phyloP scores from a whole-genome alignment of 306 rosid genomes.

The Dryas drummondii region DNA sequence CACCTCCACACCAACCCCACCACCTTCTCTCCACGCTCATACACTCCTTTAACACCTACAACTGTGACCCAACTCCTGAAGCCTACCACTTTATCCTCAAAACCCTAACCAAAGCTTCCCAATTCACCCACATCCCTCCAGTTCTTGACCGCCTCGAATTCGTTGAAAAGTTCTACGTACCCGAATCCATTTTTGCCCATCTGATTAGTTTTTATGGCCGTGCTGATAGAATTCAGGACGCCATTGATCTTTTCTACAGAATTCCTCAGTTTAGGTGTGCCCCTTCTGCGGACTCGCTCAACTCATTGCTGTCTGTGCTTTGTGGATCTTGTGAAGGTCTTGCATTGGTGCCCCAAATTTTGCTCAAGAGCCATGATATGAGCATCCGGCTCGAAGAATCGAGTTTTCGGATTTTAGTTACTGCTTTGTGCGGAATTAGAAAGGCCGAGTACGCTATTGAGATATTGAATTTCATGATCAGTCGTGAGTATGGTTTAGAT shows the following conservation, averaged over 20 bases:
- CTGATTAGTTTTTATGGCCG: constrained; percentile 45
- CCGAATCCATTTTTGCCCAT: constrained; percentile 47
- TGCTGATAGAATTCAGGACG: constrained; percentile 43
- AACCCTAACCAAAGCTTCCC: constrained; percentile 42
- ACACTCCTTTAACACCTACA: constrained; percentile 52
- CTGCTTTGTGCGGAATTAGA: constrained; percentile 54
- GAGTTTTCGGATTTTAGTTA: constrained; percentile 53
- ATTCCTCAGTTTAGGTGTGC: constrained; percentile 74
- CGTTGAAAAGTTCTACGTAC: constrained; percentile 53
- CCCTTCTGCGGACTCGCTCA: constrained; percentile 60
- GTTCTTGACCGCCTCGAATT: constrained; percentile 58
- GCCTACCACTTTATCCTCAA: constrained; percentile 67
- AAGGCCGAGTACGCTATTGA: constrained; percentile 61
- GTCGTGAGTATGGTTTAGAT: constrained; percentile 63
- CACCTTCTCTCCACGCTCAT: constrained; percentile 62
- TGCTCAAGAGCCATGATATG: constrained; percentile 59
- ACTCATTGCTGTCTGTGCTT: constrained; percentile 59
- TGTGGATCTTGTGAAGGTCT: constrained; percentile 49
- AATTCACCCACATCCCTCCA: constrained; percentile 39
- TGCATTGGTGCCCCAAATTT: constrained; percentile 55
- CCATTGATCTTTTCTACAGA: constrained; percentile 53
- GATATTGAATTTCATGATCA: constrained; percentile 51
- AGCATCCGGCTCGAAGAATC: constrained; percentile 66
- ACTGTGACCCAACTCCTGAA: constrained; percentile 60
- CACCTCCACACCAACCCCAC: constrained; percentile 32